These are phyloP conservation scores for Panaeolus papilionaceus DNA, from an alignment of 768 basidiomycete genomes.

Conservation along the genomic window DNA sequence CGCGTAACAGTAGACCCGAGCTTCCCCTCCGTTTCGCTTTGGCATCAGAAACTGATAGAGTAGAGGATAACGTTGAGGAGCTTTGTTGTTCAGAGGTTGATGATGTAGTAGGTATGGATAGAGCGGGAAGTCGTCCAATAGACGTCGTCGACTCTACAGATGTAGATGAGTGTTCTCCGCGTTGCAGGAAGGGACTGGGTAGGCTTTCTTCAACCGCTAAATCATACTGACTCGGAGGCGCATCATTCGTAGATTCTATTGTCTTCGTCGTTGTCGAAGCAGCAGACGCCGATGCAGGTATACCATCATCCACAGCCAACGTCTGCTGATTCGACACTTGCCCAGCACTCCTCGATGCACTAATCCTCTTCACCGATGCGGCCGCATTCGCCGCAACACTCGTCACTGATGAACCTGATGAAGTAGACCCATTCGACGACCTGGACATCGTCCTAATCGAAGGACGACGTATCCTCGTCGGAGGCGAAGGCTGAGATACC, in stretches of 20 bases:
- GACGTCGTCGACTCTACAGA: constrained; percentile 15
- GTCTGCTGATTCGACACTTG: background rate
- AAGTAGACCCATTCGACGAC: constrained; percentile 35
- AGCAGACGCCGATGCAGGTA: constrained; percentile 20
- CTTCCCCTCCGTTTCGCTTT: constrained; percentile 47
- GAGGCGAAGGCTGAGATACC: constrained; percentile 34
- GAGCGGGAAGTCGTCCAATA: constrained; percentile 16
- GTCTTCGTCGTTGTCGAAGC: constrained; percentile 25
- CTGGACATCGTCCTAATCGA: constrained; percentile 57
- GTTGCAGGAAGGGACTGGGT: constrained; percentile 83
- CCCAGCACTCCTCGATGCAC: background rate
- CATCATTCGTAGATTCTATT: constrained; percentile 17
- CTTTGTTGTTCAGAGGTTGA: background rate
- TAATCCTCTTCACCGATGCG: background rate
- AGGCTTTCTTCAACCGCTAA: constrained; percentile 82
- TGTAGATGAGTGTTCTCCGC: constrained; percentile 41
- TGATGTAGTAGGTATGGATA: constrained; percentile 5
- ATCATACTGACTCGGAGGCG: constrained; percentile 60
- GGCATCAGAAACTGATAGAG: background rate
- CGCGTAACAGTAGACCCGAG: constrained; percentile 60
- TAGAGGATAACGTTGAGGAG: constrained; percentile 10
- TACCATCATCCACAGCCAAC: background rate
- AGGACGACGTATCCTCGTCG: constrained; percentile 60
- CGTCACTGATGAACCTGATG: constrained; percentile 38
- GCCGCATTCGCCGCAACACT: background rate